A percentile compares a stretch with the other conserved stretches of the same genome.
Evolutionary conservation across 2,329 filamentous ascomycete genomes (phyloP).

Genomic region (Fusarium sp.): DNA sequence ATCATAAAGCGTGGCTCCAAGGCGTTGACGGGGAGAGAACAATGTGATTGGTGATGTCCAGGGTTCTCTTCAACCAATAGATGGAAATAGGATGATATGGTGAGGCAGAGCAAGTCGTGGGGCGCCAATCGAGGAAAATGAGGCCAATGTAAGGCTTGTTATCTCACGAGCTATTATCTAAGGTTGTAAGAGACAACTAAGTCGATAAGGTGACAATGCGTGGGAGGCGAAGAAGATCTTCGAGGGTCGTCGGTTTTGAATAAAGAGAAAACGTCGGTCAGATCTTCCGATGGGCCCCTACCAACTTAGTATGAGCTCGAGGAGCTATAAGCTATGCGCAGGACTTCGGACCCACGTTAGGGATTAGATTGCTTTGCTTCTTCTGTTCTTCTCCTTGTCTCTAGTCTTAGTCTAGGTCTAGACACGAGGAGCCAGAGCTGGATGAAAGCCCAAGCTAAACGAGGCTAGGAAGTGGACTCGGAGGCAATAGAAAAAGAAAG

Average conservation of each 20-base stretch:
- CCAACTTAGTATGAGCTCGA: slow-evolving; percentile 40
- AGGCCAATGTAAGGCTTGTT: slow-evolving; percentile 48
- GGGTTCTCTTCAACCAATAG: slow-evolving; percentile 54
- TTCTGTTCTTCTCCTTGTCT: slow-evolving; percentile 24
- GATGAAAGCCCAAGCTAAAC: slow-evolving; percentile 29
- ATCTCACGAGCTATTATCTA: slow-evolving; percentile 35
- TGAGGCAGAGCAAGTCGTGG: slow-evolving; percentile 53
- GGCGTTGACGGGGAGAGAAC: slow-evolving; percentile 51
- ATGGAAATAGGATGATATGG: slow-evolving; percentile 53
- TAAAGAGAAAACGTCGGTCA: slow-evolving; percentile 50
- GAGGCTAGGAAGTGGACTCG: slow-evolving; percentile 38
- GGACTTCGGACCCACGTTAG: slow-evolving; percentile 50
- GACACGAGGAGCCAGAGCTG: slow-evolving; percentile 40
- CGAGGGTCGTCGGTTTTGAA: slow-evolving; percentile 39
- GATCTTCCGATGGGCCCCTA: slow-evolving; percentile 32
- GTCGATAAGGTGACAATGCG: slow-evolving; percentile 27
- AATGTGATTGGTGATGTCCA: slow-evolving; percentile 56
- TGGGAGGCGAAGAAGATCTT: slow-evolving; percentile 43
- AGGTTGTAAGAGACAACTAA: slow-evolving; percentile 33
- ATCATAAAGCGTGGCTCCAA: slow-evolving; percentile 49
- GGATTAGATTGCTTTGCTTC: slow-evolving; percentile 51
- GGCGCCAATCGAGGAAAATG: slow-evolving; percentile 52
- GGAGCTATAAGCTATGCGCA: slow-evolving; percentile 47
- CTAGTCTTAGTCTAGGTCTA: slow-evolving; percentile 39
- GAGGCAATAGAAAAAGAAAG: slow-evolving; percentile 49